These are phyloP conservation scores for Prunus padus DNA, from an alignment of 306 rosid genomes.

Conservation along the genomic window DNA sequence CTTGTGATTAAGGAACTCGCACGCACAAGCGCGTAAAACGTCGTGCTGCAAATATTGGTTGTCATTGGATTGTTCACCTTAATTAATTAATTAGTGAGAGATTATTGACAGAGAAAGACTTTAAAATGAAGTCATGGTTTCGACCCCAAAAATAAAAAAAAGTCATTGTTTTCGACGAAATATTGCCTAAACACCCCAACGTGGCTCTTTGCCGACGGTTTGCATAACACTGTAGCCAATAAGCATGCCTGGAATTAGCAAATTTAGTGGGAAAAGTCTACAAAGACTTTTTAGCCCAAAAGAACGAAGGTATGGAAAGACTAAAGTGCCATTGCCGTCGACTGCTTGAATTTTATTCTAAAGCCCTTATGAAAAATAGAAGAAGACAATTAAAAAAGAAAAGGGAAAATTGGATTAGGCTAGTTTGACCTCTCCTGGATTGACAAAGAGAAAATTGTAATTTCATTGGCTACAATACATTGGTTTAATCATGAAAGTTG, in stretches of 20 bases:
- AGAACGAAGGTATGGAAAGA: not conserved
- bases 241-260: not conserved
- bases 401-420: not conserved
- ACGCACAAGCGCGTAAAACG: not conserved
- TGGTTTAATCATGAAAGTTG: too few relatives aligned
- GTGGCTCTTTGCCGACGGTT: conserved; percentile 6
- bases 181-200: not conserved
- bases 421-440: too few relatives aligned
- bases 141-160: not conserved
- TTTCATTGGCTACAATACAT: too few relatives aligned
- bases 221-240: not conserved
- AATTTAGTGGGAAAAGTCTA: not conserved
- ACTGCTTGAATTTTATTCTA: not conserved
- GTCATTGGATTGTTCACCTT: conserved; percentile 6
- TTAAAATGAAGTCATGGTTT: not conserved
- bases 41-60: not conserved
- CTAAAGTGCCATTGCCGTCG: conserved; percentile 5
- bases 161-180: conserved; percentile 3
- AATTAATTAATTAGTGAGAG: not conserved
- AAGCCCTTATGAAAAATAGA: not conserved
- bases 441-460: too few relatives aligned
- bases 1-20: not conserved
- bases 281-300: not conserved
- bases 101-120: not conserved
- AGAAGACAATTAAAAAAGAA: not conserved